Base-by-base conservation (phyloP, 1,284 basidiomycete species). In the Ceratobasidium sp. region DNA sequence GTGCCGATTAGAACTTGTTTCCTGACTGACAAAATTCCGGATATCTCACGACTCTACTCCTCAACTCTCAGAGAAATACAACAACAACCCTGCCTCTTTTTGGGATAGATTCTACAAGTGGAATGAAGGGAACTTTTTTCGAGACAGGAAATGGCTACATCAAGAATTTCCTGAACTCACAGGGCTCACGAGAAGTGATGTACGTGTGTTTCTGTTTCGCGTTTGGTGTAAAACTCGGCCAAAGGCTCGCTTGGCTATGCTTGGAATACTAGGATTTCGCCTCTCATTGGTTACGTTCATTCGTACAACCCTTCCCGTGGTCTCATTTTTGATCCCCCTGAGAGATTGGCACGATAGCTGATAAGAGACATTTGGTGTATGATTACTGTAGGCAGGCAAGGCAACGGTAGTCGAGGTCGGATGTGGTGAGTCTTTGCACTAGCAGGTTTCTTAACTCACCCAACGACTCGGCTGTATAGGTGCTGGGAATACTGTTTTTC, bases 401-500 rank as follows among this genome's bases (percentile, higher is more conserved):
- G 87, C 90, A 76, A 89, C 87, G 0, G 89, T 97, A 43, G 90
- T 91, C 69, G 95, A 97, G 84, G 88, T 97, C 46, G 95, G 95
- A 59, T 97, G 95, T 83, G 95, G 94, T 90, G 81, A 80, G 87
- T 78, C 29, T 7, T 22, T 11, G 29, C 46, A 3, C 71, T 73
- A 22, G 52, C 32, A 15, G 51, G 29, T 61, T 61, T 65, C 6
- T 40, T 37, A 9, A 61, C 37, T 52, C 65, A 49, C 17, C 57
- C 25, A 52, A 46, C 17, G 51, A 32, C 9, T 34, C n/a, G 17
- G 43, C 51, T 22, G 44, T 22, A 73, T 84, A 92, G 95, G 96
- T 56, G 95, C 96, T 19, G 98, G 98, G 34, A 98, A 98, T 82
- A 94, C 97, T 1, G 90, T 97, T 0, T 99, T 98, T 81, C 98